phyloP scores from a whole-genome alignment of 2,329 filamentous ascomycete genomes.

The Hymenotorrendiella dingleyae region DNA sequence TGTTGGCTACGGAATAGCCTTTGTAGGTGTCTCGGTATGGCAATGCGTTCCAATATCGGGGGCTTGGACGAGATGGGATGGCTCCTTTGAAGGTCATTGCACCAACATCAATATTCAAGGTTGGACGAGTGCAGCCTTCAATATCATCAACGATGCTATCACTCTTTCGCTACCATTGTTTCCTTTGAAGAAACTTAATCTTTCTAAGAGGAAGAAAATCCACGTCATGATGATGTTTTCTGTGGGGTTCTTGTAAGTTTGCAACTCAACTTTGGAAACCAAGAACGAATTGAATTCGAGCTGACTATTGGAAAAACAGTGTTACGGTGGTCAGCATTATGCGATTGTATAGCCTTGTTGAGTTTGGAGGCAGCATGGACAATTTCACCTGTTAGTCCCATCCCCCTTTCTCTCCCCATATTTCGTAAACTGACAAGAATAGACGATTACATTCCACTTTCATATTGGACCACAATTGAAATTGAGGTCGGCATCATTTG shows the following conservation, averaged over 20 bases:
- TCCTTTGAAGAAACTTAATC: slow-evolving; percentile 36
- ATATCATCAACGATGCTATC: slow-evolving; percentile 45
- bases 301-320: background rate
- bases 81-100: slow-evolving; percentile 40
- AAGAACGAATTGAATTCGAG: too few species aligned
- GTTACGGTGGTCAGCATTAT: background rate
- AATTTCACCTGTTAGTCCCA: too few species aligned
- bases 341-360: slow-evolving; percentile 13
- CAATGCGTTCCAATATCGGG: slow-evolving; percentile 42
- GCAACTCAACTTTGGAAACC: too few species aligned
- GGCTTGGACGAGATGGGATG: slow-evolving; percentile 49
- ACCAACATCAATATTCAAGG: slow-evolving; percentile 42
- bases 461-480: slow-evolving; percentile 11
- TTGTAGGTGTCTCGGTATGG: slow-evolving; percentile 3
- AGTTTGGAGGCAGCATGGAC: slow-evolving; percentile 12
- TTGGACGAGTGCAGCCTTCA: slow-evolving; percentile 45
- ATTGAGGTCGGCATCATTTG: slow-evolving; percentile 11
- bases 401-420: too few species aligned
- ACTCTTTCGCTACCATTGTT: slow-evolving; percentile 45
- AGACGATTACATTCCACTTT: slow-evolving; percentile 9
- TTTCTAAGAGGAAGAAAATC: slow-evolving; percentile 42
- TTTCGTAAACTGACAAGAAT: too few species aligned
- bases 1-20: slow-evolving; percentile 6
- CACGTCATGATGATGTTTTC: slow-evolving; percentile 44
- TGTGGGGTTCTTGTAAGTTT: slow-evolving; percentile 37